Evolutionary conservation across 176 grass and related monocot species (phyloP).

Genomic region (Zizania latifolia): DNA sequence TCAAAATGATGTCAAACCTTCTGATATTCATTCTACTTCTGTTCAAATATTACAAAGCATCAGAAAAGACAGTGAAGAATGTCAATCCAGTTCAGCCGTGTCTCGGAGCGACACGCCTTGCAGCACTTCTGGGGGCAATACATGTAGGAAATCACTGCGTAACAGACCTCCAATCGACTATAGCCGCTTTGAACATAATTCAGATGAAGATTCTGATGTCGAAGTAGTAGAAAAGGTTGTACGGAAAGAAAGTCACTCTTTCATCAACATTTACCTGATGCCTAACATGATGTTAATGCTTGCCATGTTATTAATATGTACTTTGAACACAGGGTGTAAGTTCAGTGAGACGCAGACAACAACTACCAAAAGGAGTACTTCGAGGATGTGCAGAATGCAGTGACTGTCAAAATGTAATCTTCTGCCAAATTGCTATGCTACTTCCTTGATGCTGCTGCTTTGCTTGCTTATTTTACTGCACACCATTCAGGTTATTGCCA

Average conservation of each 20-base stretch:
- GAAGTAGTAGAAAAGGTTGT: slow-evolving; percentile 49
- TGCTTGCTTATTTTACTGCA: slow-evolving; percentile 11
- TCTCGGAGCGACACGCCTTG: slow-evolving; percentile 16
- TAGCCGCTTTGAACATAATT: slow-evolving; percentile 44
- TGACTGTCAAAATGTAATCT: slow-evolving; percentile 69
- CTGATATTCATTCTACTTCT: slow-evolving; percentile 21
- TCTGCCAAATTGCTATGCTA: slow-evolving; percentile 1
- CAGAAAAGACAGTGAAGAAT: neutral
- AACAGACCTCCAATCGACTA: slow-evolving; percentile 67
- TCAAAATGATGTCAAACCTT: slow-evolving; percentile 26
- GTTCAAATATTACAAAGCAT: slow-evolving; percentile 13
- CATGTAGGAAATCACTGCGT: slow-evolving; percentile 51
- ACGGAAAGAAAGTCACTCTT: slow-evolving; percentile 9
- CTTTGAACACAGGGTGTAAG: slow-evolving; percentile 48
- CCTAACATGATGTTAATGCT: slow-evolving; percentile 6
- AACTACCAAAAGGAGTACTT: slow-evolving; percentile 81
- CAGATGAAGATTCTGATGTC: slow-evolving; percentile 47
- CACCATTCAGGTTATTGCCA: slow-evolving; percentile 59
- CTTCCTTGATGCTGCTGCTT: neutral
- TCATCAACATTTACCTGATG: slow-evolving; percentile 16
- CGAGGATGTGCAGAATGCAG: slow-evolving; percentile 68
- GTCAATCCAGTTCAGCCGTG: slow-evolving; percentile 16
- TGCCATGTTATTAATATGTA: slow-evolving; percentile 3
- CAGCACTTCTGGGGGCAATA: slow-evolving; percentile 34
- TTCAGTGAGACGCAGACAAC: slow-evolving; percentile 26